These are phyloP conservation scores for Hamigera avellanea DNA, from an alignment of 495 filamentous ascomycete species.

Conservation along the genomic window DNA sequence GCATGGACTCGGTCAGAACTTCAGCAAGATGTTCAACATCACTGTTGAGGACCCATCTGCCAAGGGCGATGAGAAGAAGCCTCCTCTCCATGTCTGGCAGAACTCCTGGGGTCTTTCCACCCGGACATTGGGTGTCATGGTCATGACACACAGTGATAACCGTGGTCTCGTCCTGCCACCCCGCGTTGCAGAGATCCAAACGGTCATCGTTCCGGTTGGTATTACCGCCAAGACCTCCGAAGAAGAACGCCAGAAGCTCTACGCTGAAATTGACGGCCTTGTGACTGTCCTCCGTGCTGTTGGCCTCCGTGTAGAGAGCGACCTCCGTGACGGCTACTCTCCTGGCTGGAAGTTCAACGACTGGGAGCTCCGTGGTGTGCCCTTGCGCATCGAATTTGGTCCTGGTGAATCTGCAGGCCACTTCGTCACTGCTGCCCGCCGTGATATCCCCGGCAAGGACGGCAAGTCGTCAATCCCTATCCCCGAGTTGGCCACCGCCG, in stretches of 20 bases:
- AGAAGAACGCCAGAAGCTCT: conserved; percentile 60
- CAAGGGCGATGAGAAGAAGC: conserved; percentile 60
- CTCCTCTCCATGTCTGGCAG: conserved; percentile 79
- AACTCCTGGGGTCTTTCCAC: conserved; percentile 98
- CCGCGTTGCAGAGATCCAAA: conserved; percentile 73
- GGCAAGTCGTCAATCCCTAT: conserved; percentile 68
- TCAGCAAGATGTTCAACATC: conserved; percentile 97
- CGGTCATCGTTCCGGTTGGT: conserved; percentile 85
- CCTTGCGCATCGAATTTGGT: conserved; percentile 87
- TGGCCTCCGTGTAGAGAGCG: conserved; percentile 58
- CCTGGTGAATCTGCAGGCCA: conserved; percentile 81
- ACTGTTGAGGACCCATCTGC: conserved; percentile 81
- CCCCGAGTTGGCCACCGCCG: conserved; percentile 51
- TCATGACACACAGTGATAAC: conserved; percentile 94
- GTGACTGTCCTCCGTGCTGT: conserved; percentile 49
- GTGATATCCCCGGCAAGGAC: conserved; percentile 58
- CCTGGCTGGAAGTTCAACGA: conserved; percentile 97
- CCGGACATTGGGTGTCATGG: conserved; percentile 92
- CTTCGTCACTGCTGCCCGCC: conserved; percentile 72
- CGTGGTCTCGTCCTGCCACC: conserved; percentile 88
- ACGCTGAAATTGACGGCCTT: conserved; percentile 59
- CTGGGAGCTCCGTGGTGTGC: conserved; percentile 90
- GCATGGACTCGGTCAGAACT: conserved; percentile 92
- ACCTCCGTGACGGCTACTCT: conserved; percentile 76
- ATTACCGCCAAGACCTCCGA: conserved; percentile 74